Percentiles rank a stretch among this genome's conserved stretches.
Conservation (phyloP, 2,329 filamentous ascomycete species). For the Fusarium clavum region DNA sequence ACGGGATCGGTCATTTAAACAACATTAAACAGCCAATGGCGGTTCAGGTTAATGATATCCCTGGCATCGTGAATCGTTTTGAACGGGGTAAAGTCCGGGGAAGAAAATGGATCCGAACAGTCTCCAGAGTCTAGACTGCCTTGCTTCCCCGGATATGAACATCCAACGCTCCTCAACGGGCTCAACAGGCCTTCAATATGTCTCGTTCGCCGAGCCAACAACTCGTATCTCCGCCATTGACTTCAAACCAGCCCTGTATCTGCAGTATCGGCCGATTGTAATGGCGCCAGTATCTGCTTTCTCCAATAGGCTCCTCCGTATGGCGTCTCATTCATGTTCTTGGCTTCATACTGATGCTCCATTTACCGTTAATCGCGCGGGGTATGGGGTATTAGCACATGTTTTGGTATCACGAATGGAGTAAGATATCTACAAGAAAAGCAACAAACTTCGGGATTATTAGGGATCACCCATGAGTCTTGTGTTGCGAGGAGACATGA, state of each 20-base stretch:
- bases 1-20: not conserved
- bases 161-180: conserved; percentile 1
- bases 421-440: not conserved
- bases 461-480: conserved; percentile 20
- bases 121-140: conserved; percentile 6
- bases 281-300: not conserved
- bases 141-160: conserved; percentile 8
- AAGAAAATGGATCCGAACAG: conserved; percentile 7
- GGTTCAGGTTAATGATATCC: not conserved
- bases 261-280: conserved; percentile 19
- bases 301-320: conserved; percentile 4
- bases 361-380: conserved; percentile 16
- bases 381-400: conserved; percentile 20
- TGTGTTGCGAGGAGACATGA: not conserved
- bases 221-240: conserved; percentile 33
- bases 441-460: conserved; percentile 23
- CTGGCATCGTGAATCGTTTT: conserved; percentile 1
- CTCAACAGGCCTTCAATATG: not conserved
- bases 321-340: conserved; percentile 25
- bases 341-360: not conserved
- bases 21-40: conserved; percentile 5
- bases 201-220: conserved; percentile 29
- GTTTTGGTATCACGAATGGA: not conserved
- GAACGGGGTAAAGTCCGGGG: conserved; percentile 18
- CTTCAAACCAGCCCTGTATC: not conserved